Base-by-base conservation (phyloP, 257 asterid genomes). In the Nicotiana sylvestris region DNA sequence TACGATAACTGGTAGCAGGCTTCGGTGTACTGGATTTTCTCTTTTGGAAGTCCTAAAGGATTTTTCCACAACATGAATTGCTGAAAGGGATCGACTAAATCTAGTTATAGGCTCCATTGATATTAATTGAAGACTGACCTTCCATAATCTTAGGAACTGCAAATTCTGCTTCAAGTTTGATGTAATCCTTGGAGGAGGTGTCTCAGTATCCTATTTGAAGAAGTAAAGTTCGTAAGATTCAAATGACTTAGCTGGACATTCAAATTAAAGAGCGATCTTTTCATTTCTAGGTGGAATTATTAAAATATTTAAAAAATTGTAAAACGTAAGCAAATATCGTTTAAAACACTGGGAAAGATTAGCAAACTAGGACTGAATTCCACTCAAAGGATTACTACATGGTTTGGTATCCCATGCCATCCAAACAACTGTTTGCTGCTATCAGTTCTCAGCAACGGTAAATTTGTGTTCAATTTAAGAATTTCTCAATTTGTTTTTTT, bases 1-100 rank as follows among this genome's bases (percentile, higher is more conserved):
- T 91, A 66, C 98, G 95, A 86, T 94, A 96, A 82, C 98, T 92
- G 85, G 99, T 94, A 77, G 94, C 87, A 77, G 99, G 98, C 92
- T 79, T 94, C 16, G 95, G 88, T 15, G 92, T 87, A 86, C 81
- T 70, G 29, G 94, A 87, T 83, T 92, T 92, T 86, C 89, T 91
- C 85, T 67, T 90, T 90, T 88, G 94, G 81, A 91, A 92, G 84
- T 95, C 99, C 99, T 95, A 85, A 25, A 58, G 62, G 30, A 56
- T 53, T 33, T 67, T 61, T 81, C 39, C 37, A 56, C 43, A 69
- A 86, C 80, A 62, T 82, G 81, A 90, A 66, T 37, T 61, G 18
- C 56, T 25, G 77, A 57, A 83, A 62, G 66, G 27, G 58, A 35
- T 76, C 35, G 30, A 74, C 67, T 65, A 82, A 32, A 78, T 60